Percentiles rank a stretch among this genome's conserved stretches.
These are phyloP conservation scores for Amorphotheca resinae DNA, from an alignment of 495 filamentous ascomycete species.

Conservation along the genomic window DNA sequence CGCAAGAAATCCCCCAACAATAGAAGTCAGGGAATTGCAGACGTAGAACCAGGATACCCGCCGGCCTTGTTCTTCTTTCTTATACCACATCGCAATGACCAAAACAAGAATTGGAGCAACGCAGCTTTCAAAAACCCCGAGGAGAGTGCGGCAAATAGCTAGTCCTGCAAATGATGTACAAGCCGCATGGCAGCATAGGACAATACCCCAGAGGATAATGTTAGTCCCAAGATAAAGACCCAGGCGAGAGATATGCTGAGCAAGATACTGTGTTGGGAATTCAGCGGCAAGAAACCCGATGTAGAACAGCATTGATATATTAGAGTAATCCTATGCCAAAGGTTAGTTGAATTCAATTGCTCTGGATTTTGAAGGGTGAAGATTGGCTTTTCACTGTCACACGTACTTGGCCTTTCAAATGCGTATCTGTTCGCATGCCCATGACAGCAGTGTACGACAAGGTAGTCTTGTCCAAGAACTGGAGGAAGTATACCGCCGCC, in stretches of 20 bases:
- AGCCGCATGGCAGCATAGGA: constrained; percentile 44
- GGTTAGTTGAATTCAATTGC: too few relatives aligned
- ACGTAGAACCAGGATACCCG: constrained; percentile 51
- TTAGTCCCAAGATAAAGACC: constrained; percentile 48
- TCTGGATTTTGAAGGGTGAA: too few relatives aligned
- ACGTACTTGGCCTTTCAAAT: constrained; percentile 14
- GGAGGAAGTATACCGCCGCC: constrained; percentile 49
- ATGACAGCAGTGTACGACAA: constrained; percentile 50
- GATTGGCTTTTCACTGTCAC: constrained; percentile 19
- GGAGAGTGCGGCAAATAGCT: constrained; percentile 46
- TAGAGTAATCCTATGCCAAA: too few relatives aligned
- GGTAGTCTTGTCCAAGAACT: constrained; percentile 53
- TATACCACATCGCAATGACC: constrained; percentile 52
- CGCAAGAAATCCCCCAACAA: constrained; percentile 11
- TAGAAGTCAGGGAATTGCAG: constrained; percentile 46
- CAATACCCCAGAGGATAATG: constrained; percentile 45
- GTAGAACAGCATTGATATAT: constrained; percentile 47
- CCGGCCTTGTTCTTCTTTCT: constrained; percentile 43
- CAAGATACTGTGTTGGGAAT: constrained; percentile 48
- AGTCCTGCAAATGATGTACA: constrained; percentile 29
- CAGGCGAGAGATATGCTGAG: constrained; percentile 33
- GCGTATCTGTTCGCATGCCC: constrained; percentile 25
- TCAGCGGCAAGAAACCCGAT: constrained; percentile 53
- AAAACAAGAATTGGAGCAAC: constrained; percentile 51
- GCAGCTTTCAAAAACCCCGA: constrained; percentile 49